Conservation (phyloP, 768 basidiomycete species). For the Exidia glandulosa region DNA sequence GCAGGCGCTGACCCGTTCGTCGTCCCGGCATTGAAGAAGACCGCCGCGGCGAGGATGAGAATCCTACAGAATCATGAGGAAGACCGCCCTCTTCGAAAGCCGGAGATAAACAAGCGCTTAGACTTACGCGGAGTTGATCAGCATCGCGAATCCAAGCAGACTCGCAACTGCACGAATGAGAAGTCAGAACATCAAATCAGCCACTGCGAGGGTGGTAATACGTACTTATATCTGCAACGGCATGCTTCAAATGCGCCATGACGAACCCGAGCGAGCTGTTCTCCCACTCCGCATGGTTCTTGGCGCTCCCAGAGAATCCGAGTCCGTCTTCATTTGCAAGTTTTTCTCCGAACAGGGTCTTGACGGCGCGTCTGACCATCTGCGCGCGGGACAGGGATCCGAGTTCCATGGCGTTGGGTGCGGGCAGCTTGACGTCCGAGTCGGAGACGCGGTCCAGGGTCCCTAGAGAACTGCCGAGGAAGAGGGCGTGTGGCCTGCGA, state of each 20-base stretch:
- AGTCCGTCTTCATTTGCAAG: not conserved
- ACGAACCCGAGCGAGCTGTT: conserved; percentile 49
- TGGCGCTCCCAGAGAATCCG: conserved; percentile 6
- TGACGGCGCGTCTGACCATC: conserved; percentile 7
- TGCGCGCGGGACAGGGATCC: conserved; percentile 3
- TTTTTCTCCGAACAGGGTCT: conserved; percentile 13
- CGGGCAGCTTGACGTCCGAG: not conserved
- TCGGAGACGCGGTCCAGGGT: conserved; percentile 60
- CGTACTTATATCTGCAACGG: conserved; percentile 51
- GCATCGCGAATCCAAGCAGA: conserved; percentile 72
- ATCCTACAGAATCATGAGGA: conserved; percentile 36
- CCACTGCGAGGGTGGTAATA: conserved; percentile 17
- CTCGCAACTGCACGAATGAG: conserved; percentile 15
- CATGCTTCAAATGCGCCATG: conserved; percentile 52
- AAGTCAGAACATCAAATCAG: not conserved
- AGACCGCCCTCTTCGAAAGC: not conserved
- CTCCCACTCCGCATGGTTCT: conserved; percentile 28
- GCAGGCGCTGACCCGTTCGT: conserved; percentile 37
- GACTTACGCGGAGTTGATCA: conserved; percentile 74
- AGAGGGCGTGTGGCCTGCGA: conserved; percentile 67
- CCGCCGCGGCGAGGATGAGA: conserved; percentile 69
- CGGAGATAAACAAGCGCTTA: conserved; percentile 4
- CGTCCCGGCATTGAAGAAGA: conserved; percentile 51
- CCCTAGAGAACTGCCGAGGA: conserved; percentile 76
- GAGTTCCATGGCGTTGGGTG: too few relatives aligned